phyloP scores from a whole-genome alignment of 2,329 filamentous ascomycete genomes.

The Talaromyces sp. region DNA sequence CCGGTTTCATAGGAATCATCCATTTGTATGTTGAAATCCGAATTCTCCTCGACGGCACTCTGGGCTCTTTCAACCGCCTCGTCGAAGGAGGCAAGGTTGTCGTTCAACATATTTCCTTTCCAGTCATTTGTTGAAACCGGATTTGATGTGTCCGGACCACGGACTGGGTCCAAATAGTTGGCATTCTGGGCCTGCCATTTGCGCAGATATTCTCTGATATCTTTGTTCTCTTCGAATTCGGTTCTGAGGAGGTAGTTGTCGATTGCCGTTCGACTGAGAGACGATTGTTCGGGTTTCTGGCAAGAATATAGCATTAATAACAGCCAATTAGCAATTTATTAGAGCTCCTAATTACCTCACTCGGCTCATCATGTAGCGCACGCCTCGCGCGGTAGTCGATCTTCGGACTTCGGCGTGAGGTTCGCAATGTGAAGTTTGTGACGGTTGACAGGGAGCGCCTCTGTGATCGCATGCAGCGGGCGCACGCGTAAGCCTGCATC shows the following conservation, averaged over 20 bases:
- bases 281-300: not conserved
- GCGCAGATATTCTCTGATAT: conserved; percentile 37
- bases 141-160: conserved; percentile 16
- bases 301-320: not conserved
- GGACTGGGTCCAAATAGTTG: conserved; percentile 25
- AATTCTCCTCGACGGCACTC: conserved; percentile 18
- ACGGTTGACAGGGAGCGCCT: conserved; percentile 6
- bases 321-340: not conserved
- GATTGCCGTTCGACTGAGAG: conserved; percentile 13
- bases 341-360: not conserved
- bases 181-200: conserved; percentile 33
- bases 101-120: conserved; percentile 31
- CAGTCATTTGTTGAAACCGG: conserved; percentile 3
- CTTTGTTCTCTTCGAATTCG: conserved; percentile 30
- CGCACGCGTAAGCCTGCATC: conserved; percentile 10
- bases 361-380: not conserved
- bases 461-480: conserved; percentile 12
- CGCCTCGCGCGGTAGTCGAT: not conserved
- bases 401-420: not conserved
- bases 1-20: conserved; percentile 25
- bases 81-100: conserved; percentile 22
- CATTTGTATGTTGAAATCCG: conserved; percentile 20
- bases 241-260: conserved; percentile 24
- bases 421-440: conserved; percentile 1
- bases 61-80: conserved; percentile 20